Evolutionary conservation across 2,329 filamentous ascomycete species (phyloP).

Genomic region (Ilyonectria robusta): DNA sequence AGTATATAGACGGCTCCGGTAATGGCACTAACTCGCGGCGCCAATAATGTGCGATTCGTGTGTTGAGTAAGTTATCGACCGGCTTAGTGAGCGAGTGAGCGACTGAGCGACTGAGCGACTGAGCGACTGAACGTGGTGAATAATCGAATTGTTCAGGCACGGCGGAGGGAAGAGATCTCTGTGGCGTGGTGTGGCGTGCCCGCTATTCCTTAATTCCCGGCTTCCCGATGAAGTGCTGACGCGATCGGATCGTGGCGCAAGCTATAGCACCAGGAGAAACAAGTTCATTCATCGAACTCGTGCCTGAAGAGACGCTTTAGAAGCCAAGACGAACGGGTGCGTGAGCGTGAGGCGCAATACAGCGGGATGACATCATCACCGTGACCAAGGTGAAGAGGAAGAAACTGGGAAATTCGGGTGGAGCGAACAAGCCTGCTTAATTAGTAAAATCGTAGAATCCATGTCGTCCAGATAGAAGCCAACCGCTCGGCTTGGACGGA

Average conservation of each 20-base stretch:
- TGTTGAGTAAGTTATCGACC: no score
- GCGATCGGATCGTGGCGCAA: neutral
- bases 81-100: neutral
- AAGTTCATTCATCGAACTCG: neutral
- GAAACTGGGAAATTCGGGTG: neutral
- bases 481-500: slow-evolving; percentile 1
- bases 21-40: neutral
- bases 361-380: neutral
- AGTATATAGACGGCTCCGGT: neutral
- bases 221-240: neutral
- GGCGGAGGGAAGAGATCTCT: neutral
- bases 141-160: no score
- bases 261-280: neutral
- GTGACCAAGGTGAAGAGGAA: neutral
- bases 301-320: neutral
- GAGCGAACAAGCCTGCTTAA: neutral
- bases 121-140: neutral
- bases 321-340: neutral
- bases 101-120: neutral
- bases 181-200: slow-evolving; percentile 5
- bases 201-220: neutral
- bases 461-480: neutral
- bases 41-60: neutral
- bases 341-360: neutral
- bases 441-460: neutral